phyloP scores from a whole-genome alignment of 1,284 basidiomycete species.

The Ceratobasidium sp. region DNA sequence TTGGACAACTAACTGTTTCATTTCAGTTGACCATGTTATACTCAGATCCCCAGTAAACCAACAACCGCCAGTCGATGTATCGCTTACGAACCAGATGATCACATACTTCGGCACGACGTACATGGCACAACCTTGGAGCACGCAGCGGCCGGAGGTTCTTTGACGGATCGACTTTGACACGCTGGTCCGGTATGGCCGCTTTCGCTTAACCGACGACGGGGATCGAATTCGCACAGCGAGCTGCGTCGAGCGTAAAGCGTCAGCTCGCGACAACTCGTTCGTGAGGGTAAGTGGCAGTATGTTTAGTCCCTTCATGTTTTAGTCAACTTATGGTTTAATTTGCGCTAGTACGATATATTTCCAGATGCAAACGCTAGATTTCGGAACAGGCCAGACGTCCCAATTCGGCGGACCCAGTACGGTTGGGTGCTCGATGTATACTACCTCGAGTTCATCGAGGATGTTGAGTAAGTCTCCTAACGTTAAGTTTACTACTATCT shows the following conservation, averaged over 20 bases:
- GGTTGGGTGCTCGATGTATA: constrained; percentile 11
- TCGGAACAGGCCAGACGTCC: not conserved
- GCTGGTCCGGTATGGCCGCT: constrained; percentile 11
- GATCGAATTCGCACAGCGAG: constrained; percentile 7
- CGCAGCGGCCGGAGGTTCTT: not conserved
- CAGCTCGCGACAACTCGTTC: constrained; percentile 18
- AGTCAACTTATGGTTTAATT: not conserved
- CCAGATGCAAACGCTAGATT: not conserved
- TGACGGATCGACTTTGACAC: not conserved
- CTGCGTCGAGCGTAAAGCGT: not conserved
- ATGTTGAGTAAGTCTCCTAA: not conserved
- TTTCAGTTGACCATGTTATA: not conserved
- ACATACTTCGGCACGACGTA: not conserved
- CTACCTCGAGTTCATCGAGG: constrained; percentile 1
- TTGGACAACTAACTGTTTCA: not conserved
- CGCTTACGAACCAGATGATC: not conserved
- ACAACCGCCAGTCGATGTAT: not conserved
- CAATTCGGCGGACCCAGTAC: not conserved
- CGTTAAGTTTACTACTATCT: not conserved
- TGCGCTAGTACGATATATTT: not conserved
- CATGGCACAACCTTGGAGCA: no score
- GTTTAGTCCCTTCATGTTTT: not conserved
- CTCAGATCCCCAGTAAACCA: not conserved
- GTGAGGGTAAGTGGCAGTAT: not conserved
- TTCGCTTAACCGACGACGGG: not conserved